A percentile compares a stretch with the other conserved stretches of the same genome.
These are phyloP conservation scores for Dactylis glomerata DNA, from an alignment of 176 grass and related monocot species.

Conservation along the genomic window DNA sequence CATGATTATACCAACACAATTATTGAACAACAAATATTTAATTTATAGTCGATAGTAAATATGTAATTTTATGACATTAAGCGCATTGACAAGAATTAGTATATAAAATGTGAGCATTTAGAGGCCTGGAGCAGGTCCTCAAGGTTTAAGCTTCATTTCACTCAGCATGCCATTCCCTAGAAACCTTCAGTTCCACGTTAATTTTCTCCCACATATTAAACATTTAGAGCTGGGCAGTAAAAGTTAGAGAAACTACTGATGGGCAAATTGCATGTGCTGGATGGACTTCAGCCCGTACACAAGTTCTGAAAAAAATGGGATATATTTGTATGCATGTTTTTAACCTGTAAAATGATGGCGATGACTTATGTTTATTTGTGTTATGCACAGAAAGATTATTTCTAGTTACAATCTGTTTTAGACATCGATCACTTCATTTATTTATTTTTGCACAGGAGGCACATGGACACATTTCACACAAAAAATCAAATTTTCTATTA, in stretches of 20 bases:
- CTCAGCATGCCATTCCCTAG: not conserved
- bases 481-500: not conserved
- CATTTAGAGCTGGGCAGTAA: not conserved
- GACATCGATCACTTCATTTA: not conserved
- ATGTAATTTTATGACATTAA: not conserved
- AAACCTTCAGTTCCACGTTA: not conserved
- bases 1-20: constrained; percentile 15
- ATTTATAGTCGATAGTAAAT: not conserved
- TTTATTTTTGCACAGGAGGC: not conserved
- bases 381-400: not conserved
- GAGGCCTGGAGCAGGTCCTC: not conserved
- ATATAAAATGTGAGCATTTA: not conserved
- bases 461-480: not conserved
- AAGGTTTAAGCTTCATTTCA: constrained; percentile 4
- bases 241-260: not conserved
- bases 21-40: constrained; percentile 12
- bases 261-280: not conserved
- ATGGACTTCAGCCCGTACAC: not conserved
- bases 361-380: not conserved
- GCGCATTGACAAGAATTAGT: constrained; percentile 10
- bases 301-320: not conserved
- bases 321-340: not conserved
- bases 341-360: not conserved
- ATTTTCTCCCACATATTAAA: not conserved
- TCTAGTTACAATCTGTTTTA: not conserved